Conservation (phyloP, 495 filamentous ascomycete species). For the Tuber melanosporum region DNA sequence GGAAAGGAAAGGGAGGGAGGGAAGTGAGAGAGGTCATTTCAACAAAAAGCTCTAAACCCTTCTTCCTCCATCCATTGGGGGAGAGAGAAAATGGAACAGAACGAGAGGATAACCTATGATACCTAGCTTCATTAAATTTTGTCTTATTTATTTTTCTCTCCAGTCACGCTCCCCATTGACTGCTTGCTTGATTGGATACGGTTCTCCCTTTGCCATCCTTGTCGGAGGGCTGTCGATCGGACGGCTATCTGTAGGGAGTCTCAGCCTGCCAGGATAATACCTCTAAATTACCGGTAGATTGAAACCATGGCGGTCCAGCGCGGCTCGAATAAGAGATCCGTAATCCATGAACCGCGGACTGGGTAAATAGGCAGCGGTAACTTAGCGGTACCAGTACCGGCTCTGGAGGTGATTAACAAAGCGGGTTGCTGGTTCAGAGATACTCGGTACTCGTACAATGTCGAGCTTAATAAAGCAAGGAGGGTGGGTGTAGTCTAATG, state of each 20-base stretch:
- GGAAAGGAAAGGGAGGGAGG: background rate
- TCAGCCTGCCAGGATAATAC: background rate
- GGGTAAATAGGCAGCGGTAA: background rate
- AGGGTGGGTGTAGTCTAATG: background rate
- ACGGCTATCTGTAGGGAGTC: background rate
- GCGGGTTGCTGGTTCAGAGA: background rate
- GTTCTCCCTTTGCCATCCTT: background rate
- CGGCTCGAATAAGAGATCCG: background rate
- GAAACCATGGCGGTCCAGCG: background rate
- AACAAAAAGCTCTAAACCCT: background rate
- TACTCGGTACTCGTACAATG: background rate
- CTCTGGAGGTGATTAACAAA: background rate
- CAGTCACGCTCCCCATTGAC: background rate
- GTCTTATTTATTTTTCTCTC: background rate
- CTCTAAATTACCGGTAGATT: too few species aligned
- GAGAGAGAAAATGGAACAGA: background rate
- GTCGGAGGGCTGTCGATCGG: background rate
- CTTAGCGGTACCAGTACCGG: background rate
- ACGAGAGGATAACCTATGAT: background rate
- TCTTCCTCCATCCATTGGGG: background rate
- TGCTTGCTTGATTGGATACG: background rate
- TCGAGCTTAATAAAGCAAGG: too few species aligned
- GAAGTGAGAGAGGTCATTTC: background rate
- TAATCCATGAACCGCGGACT: background rate
- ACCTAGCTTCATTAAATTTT: background rate